Conservation (phyloP, 2,329 filamentous ascomycete genomes). For the Aureobasidium musti region DNA sequence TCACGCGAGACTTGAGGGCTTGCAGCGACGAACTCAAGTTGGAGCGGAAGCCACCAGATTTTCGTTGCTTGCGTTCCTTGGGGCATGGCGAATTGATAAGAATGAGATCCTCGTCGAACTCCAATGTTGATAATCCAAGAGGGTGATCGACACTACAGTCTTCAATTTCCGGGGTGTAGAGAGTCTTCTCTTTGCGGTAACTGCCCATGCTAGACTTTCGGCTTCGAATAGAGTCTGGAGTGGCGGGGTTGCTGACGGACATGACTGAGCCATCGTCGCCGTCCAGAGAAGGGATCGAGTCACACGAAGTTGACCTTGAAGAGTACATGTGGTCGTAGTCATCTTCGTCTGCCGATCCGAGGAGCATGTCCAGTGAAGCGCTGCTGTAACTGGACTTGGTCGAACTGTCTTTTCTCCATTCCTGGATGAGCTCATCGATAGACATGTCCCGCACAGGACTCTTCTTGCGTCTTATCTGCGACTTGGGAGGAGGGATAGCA, state of each 20-base stretch:
- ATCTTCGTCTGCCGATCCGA: constrained; percentile 56
- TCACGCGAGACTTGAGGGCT: constrained; percentile 61
- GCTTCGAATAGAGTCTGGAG: constrained; percentile 44
- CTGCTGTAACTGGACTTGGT: constrained; percentile 39
- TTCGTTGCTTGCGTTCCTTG: constrained; percentile 36
- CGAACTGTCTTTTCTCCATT: constrained; percentile 53
- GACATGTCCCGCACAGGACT: constrained; percentile 50
- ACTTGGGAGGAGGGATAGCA: constrained; percentile 56
- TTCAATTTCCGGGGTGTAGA: constrained; percentile 53
- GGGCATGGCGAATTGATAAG: constrained; percentile 45
- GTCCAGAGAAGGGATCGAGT: constrained; percentile 59
- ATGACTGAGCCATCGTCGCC: constrained; percentile 51
- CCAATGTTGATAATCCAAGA: constrained; percentile 47
- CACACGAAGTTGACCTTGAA: constrained; percentile 57
- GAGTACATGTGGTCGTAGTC: constrained; percentile 50
- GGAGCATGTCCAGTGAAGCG: constrained; percentile 54
- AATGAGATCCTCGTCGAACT: constrained; percentile 38
- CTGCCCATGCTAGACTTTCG: constrained; percentile 39
- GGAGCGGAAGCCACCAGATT: constrained; percentile 56
- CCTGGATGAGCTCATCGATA: constrained; percentile 59
- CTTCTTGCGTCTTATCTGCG: constrained; percentile 45
- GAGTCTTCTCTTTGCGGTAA: constrained; percentile 51
- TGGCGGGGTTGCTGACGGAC: constrained; percentile 49
- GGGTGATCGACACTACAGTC: constrained; percentile 61
- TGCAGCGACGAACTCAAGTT: constrained; percentile 65